These are phyloP conservation scores for Aspergillus egyptiacus DNA, from an alignment of 495 filamentous ascomycete species.

Conservation along the genomic window DNA sequence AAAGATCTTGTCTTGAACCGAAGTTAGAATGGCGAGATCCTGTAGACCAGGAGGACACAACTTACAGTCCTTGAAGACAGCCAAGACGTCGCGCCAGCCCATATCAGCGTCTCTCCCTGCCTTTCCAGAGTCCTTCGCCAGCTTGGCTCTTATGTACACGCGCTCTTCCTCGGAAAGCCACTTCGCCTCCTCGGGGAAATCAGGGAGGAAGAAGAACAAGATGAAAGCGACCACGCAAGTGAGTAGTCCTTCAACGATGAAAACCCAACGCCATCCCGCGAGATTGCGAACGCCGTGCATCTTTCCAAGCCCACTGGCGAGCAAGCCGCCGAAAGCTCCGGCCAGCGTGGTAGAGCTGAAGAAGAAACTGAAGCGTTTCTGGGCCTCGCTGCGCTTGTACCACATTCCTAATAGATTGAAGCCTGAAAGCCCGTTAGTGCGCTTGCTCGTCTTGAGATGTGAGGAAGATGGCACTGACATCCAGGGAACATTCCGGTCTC, in stretches of 20 bases:
- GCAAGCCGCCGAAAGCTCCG: constrained; percentile 78
- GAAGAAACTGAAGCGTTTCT: constrained; percentile 86
- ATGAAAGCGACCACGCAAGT: constrained; percentile 65
- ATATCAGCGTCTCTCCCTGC: constrained; percentile 62
- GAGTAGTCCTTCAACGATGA: constrained; percentile 64
- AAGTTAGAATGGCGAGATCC: background rate
- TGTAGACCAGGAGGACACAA: background rate
- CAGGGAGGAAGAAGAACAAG: constrained; percentile 76
- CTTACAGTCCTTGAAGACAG: constrained; percentile 70
- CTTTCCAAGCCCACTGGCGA: constrained; percentile 80
- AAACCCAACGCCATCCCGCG: constrained; percentile 82
- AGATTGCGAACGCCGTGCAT: constrained; percentile 61
- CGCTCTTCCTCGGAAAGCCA: constrained; percentile 71
- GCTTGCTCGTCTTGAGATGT: background rate
- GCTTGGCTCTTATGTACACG: constrained; percentile 62
- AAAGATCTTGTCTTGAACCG: constrained; percentile 51
- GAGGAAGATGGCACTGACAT: constrained; percentile 25
- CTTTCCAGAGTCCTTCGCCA: constrained; percentile 72
- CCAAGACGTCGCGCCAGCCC: constrained; percentile 55
- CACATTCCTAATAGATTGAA: constrained; percentile 83
- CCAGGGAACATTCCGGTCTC: constrained; percentile 89
- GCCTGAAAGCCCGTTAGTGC: constrained; percentile 29
- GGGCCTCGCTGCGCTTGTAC: constrained; percentile 83
- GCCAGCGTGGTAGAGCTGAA: constrained; percentile 78
- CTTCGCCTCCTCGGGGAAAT: constrained; percentile 58